Evolutionary conservation across 768 basidiomycete species (phyloP).

Genomic region (Epithele typhae): DNA sequence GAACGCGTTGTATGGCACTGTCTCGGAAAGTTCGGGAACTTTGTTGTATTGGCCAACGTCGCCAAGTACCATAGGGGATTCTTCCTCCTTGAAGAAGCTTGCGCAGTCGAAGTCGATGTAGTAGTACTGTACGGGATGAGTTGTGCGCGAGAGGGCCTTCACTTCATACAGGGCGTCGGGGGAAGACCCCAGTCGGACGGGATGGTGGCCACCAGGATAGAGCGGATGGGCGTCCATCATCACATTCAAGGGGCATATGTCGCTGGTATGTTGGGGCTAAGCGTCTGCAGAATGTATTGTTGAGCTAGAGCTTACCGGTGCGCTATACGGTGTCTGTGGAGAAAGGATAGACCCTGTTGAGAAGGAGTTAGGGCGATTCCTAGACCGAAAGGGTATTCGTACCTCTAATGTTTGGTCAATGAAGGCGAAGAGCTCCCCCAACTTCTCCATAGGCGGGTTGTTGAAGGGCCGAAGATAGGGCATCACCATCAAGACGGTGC

Average conservation of each 20-base stretch:
- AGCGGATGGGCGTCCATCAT: constrained; percentile 19
- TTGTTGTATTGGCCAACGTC: constrained; percentile 18
- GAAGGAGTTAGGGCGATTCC: too few relatives aligned
- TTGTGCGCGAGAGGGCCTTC: constrained; percentile 26
- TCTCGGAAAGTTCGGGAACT: constrained; percentile 19
- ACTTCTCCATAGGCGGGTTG: constrained; percentile 7
- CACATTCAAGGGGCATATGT: constrained; percentile 13
- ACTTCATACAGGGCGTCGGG: constrained; percentile 28
- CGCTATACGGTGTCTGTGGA: constrained; percentile 13
- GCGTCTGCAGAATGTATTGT: background rate
- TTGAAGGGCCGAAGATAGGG: constrained; percentile 16
- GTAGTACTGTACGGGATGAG: constrained; percentile 30
- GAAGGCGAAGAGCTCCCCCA: constrained; percentile 17
- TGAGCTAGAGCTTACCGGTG: constrained; percentile 12
- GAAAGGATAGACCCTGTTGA: constrained; percentile 12
- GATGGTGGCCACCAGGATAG: constrained; percentile 16
- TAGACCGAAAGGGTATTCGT: background rate
- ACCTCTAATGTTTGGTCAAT: constrained; percentile 8
- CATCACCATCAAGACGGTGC: constrained; percentile 17
- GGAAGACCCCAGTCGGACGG: constrained; percentile 23
- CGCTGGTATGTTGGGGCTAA: background rate
- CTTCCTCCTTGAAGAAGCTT: constrained; percentile 11
- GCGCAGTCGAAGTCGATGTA: constrained; percentile 21
- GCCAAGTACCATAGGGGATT: constrained; percentile 10
- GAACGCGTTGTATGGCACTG: constrained; percentile 20